Evolutionary conservation across 2,329 filamentous ascomycete species (phyloP), one percentile per base, ranked within the genome.

Genomic region (Nemania sp.): DNA sequence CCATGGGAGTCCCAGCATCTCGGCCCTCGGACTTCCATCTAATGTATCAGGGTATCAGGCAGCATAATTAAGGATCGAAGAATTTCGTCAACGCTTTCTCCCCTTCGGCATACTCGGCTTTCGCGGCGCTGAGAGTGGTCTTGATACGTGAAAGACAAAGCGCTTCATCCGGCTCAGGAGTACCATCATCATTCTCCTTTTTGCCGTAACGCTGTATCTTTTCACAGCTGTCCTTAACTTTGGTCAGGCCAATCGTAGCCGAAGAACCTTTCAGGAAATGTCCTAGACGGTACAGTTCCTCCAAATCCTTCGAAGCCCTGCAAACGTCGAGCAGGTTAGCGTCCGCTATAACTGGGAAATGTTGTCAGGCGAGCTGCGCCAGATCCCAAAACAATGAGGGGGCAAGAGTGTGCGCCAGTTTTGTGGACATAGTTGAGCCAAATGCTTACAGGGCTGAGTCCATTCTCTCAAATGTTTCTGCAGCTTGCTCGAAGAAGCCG

Each of bases 221-320:
- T 75, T 97, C 92, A 76, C 94, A 99, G 59, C 85, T 88, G 68
- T 97, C 91, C 71, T 91, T 90, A 66, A 99, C 88, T 72, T 95
- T 95, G 66, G 83, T 87, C 50, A 97, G 82, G 40, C 94, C 94
- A 49, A 99, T 82, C 3, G 94, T 97, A 33, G 94, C 93, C 7
- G 93, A 97, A 6, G 93, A 97, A 56, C 94, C 94, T 76, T 99
- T 99, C 64, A 99, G 81, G 76, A 96, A 99, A 75, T 99, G 94
- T 36, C 94, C 94, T 26, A 96, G 85, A 48, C 83, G 80, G 28
- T 91, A 96, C 31, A 97, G 83, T 61, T 85, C 77, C n/a, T 76
- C 72, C 52, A 97, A 83, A 55, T 96, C 79, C 66, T 82, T 80
- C 2, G 80, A 71, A 61, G 83, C 72, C 61, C 91, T 96, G 68